phyloP scores from a whole-genome alignment of 2,329 filamentous ascomycete species.

The Colletotrichum sp. region DNA sequence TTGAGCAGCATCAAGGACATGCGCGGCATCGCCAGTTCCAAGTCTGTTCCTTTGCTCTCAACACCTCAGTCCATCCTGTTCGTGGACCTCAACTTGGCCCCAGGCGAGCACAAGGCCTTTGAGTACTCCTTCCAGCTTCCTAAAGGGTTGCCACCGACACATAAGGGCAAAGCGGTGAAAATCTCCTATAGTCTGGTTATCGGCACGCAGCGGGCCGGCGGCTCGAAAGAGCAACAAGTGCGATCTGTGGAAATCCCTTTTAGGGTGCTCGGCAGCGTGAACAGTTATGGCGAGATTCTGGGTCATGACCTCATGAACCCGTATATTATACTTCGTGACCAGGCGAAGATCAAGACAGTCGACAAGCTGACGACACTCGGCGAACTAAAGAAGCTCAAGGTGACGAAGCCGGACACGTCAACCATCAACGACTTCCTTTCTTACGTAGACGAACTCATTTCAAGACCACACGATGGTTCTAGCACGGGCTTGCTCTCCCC shows the following conservation, averaged over 20 bases:
- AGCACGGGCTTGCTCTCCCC: slow-evolving; percentile 73
- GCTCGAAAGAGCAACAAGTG: slow-evolving; percentile 79
- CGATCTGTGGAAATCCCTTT: slow-evolving; percentile 94
- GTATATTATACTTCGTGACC: slow-evolving; percentile 86
- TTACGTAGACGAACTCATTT: slow-evolving; percentile 79
- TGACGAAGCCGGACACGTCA: slow-evolving; percentile 14
- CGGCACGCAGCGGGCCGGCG: slow-evolving; percentile 86
- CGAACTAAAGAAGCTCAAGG: slow-evolving; percentile 20
- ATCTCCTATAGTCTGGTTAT: slow-evolving; percentile 90
- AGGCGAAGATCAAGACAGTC: slow-evolving; percentile 69
- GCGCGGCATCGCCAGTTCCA: slow-evolving; percentile 84
- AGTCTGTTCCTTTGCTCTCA: slow-evolving; percentile 87
- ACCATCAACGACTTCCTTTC: slow-evolving; percentile 70
- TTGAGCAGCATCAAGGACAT: slow-evolving; percentile 95
- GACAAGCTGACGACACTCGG: slow-evolving; percentile 35
- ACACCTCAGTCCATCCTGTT: slow-evolving; percentile 96
- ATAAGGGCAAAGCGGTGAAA: slow-evolving; percentile 92
- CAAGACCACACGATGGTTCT: slow-evolving; percentile 58
- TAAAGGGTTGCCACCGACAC: slow-evolving; percentile 85
- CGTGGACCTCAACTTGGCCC: slow-evolving; percentile 85
- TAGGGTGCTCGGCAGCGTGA: slow-evolving; percentile 90
- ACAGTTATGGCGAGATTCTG: slow-evolving; percentile 84
- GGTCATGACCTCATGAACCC: slow-evolving; percentile 95
- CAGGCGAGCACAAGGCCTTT: slow-evolving; percentile 87
- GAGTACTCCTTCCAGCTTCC: slow-evolving; percentile 88